These are phyloP conservation scores for Sorghum bicolor DNA, from an alignment of 176 grass and related monocot species.

Conservation along the genomic window DNA sequence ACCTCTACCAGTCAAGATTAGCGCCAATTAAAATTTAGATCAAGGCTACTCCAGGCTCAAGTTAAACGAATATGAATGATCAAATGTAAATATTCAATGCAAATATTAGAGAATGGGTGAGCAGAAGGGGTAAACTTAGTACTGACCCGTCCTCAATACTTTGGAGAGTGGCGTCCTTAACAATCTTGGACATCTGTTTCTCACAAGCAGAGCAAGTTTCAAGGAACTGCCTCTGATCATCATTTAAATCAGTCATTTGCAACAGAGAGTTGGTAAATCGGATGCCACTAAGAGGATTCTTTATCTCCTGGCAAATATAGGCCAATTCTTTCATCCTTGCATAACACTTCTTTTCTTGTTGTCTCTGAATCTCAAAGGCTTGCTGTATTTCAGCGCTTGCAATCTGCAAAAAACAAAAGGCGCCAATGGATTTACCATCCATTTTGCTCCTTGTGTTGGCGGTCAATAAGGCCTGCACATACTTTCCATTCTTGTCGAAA, in stretches of 20 bases:
- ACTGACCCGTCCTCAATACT: conserved; percentile 85
- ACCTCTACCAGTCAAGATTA: conserved; percentile 11
- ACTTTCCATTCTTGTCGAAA: conserved; percentile 93
- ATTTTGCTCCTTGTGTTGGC: conserved; percentile 80
- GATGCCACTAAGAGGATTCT: conserved; percentile 92
- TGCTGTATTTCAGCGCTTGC: conserved; percentile 90
- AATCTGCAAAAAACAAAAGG: conserved; percentile 97
- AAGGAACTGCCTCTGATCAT: conserved; percentile 94
- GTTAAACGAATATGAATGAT: not conserved
- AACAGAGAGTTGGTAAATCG: conserved; percentile 82
- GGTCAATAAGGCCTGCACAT: conserved; percentile 84
- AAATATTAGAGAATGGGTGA: not conserved
- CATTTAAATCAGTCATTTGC: conserved; percentile 81
- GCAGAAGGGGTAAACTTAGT: conserved; percentile 10
- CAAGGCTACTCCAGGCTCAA: not conserved
- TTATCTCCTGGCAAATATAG: conserved; percentile 97
- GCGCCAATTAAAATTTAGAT: not conserved
- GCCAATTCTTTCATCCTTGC: conserved; percentile 92
- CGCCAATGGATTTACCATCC: conserved; percentile 72
- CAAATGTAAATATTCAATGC: not conserved
- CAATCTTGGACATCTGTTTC: conserved; percentile 83
- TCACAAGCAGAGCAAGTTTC: conserved; percentile 92
- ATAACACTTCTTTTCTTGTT: conserved; percentile 94
- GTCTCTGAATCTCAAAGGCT: conserved; percentile 87
- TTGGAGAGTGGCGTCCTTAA: conserved; percentile 75